Conservation (phyloP, 371 early-diverging fungal genomes). For the Apophysomyces ossiformis region DNA sequence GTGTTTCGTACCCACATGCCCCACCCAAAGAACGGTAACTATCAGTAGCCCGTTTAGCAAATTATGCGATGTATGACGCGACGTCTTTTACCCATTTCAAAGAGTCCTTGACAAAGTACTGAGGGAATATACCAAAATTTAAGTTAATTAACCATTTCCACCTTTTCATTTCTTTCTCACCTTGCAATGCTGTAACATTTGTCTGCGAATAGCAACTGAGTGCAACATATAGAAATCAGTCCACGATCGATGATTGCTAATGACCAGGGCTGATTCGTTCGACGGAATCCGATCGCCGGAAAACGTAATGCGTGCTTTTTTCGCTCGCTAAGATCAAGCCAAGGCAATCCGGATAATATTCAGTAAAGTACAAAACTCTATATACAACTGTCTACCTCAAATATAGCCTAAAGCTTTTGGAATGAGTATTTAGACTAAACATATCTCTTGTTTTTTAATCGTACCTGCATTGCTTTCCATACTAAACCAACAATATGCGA, state of each 20-base stretch:
- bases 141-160: not conserved
- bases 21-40: constrained; percentile 68
- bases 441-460: not conserved
- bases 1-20: constrained; percentile 59
- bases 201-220: constrained; percentile 61
- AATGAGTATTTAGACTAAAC: not conserved
- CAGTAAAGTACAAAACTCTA: no score
- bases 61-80: not conserved
- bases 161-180: constrained; percentile 30
- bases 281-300: constrained; percentile 65
- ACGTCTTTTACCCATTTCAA: constrained; percentile 61
- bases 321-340: constrained; percentile 39
- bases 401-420: constrained; percentile 34
- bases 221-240: constrained; percentile 72
- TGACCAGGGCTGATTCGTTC: constrained; percentile 64
- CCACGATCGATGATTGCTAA: constrained; percentile 69
- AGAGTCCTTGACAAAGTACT: constrained; percentile 81
- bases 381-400: constrained; percentile 36
- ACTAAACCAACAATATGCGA: constrained; percentile 59
- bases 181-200: constrained; percentile 71
- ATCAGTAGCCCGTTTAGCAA: not conserved
- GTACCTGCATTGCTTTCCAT: constrained; percentile 74
- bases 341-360: no score
- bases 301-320: constrained; percentile 67
- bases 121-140: not conserved